Percentiles rank a stretch among this genome's conserved stretches.
phyloP scores from a whole-genome alignment of 208 protist genomes.

The Porcisia deanei region DNA sequence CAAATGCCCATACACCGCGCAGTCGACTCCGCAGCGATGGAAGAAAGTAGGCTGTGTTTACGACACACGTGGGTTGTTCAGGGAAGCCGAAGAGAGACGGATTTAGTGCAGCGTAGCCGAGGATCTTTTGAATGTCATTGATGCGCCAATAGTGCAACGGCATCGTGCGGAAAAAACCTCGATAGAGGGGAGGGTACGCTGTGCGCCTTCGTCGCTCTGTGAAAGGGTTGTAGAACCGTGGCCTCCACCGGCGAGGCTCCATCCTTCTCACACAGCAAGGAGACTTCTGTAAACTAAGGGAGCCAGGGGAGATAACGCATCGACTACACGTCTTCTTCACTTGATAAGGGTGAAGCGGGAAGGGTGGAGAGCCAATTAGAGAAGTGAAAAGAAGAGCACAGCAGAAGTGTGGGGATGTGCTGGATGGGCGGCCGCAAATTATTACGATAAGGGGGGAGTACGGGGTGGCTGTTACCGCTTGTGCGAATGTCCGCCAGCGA shows the following conservation, averaged over 20 bases:
- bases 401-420: too few species aligned
- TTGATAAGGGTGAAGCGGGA: neutral
- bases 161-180: conserved; percentile 85
- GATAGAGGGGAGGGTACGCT: conserved; percentile 64
- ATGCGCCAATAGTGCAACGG: conserved; percentile 82
- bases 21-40: conserved; percentile 71
- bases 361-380: neutral
- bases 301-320: neutral
- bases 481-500: neutral
- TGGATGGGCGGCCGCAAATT: neutral
- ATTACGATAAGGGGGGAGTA: neutral
- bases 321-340: neutral
- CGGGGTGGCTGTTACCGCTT: neutral
- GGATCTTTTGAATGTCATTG: conserved; percentile 64
- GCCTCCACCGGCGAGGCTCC: conserved; percentile 79
- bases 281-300: neutral
- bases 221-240: conserved; percentile 88
- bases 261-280: conserved; percentile 27
- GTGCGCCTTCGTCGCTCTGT: conserved; percentile 47
- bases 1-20: conserved; percentile 81
- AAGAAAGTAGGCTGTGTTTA: conserved; percentile 88
- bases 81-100: conserved; percentile 90
- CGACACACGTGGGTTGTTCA: conserved; percentile 82
- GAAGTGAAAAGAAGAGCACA: neutral
- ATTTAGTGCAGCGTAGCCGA: conserved; percentile 74